Evolutionary conservation across 1,284 basidiomycete genomes (phyloP).

Genomic region (Apiotrichum domesticum): DNA sequence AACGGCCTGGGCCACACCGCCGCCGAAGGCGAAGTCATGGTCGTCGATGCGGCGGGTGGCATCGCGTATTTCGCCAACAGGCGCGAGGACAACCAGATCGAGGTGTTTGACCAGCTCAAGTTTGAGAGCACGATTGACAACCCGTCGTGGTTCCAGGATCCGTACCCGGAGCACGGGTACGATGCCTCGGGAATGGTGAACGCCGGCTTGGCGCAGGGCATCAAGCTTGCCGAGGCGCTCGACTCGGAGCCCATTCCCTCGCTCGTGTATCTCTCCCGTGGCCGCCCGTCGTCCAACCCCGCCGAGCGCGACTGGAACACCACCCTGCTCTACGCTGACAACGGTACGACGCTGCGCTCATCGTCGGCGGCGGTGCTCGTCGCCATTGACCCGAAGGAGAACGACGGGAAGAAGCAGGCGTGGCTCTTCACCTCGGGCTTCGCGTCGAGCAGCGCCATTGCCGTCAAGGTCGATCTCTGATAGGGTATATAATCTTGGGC

Average conservation of each 20-base stretch:
- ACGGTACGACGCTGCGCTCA: slow-evolving; percentile 18
- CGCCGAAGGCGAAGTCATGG: slow-evolving; percentile 15
- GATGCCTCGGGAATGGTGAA: slow-evolving; percentile 23
- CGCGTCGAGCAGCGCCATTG: slow-evolving; percentile 14
- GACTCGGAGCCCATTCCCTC: slow-evolving; percentile 3
- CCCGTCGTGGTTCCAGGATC: slow-evolving; percentile 28
- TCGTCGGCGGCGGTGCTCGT: slow-evolving; percentile 19
- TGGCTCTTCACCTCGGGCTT: slow-evolving; percentile 29
- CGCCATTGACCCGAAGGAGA: slow-evolving; percentile 17
- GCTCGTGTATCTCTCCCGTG: slow-evolving; percentile 14
- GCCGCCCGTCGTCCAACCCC: background rate
- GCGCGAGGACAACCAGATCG: slow-evolving; percentile 3
- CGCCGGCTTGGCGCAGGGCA: slow-evolving; percentile 20
- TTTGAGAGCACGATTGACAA: slow-evolving; percentile 26
- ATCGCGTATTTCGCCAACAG: slow-evolving; percentile 8
- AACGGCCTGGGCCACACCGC: slow-evolving; percentile 31
- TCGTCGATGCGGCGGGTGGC: slow-evolving; percentile 27
- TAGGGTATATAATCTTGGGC: too few species aligned
- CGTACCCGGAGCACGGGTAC: slow-evolving; percentile 14
- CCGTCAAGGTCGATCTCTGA: slow-evolving; percentile 21
- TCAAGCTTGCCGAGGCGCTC: slow-evolving; percentile 3
- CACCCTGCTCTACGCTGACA: slow-evolving; percentile 17
- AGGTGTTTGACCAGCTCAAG: slow-evolving; percentile 5
- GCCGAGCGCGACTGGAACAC: slow-evolving; percentile 10
- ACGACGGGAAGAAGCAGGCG: slow-evolving; percentile 22